Conservation (phyloP, 768 basidiomycete species). For the Boletus speciosus region DNA sequence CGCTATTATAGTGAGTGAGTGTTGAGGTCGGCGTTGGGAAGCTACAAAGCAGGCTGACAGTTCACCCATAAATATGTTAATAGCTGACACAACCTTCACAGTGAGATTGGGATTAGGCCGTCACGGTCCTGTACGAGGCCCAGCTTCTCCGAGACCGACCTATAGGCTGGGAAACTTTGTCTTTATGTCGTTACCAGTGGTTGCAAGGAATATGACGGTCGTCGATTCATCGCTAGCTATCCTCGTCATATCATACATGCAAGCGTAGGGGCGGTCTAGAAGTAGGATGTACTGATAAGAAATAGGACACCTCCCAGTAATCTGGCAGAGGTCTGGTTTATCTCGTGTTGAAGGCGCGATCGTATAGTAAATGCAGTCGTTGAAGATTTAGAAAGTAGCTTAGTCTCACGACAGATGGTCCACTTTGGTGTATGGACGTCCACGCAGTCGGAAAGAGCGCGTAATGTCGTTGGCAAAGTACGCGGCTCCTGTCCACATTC, state of each 20-base stretch:
- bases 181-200: background rate
- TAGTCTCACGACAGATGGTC: too few species aligned
- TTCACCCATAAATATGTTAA: conserved; percentile 4
- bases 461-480: too few species aligned
- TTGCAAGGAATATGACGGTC: background rate
- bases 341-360: too few species aligned
- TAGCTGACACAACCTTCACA: conserved; percentile 4
- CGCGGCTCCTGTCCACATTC: too few species aligned
- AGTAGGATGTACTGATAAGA: background rate
- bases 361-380: too few species aligned
- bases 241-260: background rate
- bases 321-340: too few species aligned
- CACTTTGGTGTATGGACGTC: too few species aligned
- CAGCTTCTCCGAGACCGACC: conserved; percentile 5
- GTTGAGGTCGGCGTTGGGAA: conserved; percentile 8
- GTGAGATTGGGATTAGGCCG: background rate
- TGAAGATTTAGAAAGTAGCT: too few species aligned
- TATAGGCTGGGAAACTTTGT: conserved; percentile 5
- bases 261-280: background rate
- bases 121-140: conserved; percentile 4
- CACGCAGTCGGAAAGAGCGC: too few species aligned
- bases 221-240: background rate
- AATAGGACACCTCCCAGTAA: background rate
- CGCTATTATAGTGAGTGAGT: background rate
- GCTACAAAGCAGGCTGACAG: background rate